These are phyloP conservation scores for Nitzschia palea DNA, from an alignment of 108 stramenopile species.

Conservation along the genomic window DNA sequence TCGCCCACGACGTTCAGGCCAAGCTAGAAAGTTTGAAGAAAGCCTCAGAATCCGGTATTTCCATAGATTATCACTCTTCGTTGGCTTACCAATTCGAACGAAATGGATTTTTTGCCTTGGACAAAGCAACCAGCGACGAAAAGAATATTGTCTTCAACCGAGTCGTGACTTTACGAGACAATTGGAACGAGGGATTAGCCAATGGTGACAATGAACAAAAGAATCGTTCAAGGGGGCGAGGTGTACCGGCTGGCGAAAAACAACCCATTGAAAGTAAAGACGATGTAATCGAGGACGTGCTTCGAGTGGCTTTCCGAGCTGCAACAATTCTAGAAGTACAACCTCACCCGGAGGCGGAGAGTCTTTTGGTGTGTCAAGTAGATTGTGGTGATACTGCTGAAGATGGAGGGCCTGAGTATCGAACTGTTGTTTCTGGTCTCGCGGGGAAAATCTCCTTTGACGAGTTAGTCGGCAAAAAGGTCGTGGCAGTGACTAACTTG, in stretches of 20 bases:
- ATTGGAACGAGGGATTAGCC: constrained; percentile 56
- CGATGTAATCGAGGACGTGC: constrained; percentile 58
- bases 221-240: constrained; percentile 13
- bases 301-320: constrained; percentile 68
- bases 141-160: constrained; percentile 84
- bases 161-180: constrained; percentile 82
- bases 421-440: constrained; percentile 82
- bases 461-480: constrained; percentile 58
- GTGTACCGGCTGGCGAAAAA: constrained; percentile 14
- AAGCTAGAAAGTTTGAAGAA: constrained; percentile 38
- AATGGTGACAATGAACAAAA: constrained; percentile 20
- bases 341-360: constrained; percentile 87
- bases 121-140: constrained; percentile 51
- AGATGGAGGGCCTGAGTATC: constrained; percentile 44
- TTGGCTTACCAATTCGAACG: constrained; percentile 89
- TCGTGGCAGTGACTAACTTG: constrained; percentile 79
- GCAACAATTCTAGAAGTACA: constrained; percentile 73
- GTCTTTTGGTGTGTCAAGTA: constrained; percentile 75
- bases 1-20: constrained; percentile 52
- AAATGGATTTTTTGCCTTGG: constrained; percentile 86
- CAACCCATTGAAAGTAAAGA: constrained; percentile 3
- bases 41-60: not conserved
- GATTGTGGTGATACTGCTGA: constrained; percentile 79
- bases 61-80: constrained; percentile 46
- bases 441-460: constrained; percentile 70